Evolutionary conservation across 164 flowering plant species (phyloP).

Genomic region (Warburgia ugandensis): DNA sequence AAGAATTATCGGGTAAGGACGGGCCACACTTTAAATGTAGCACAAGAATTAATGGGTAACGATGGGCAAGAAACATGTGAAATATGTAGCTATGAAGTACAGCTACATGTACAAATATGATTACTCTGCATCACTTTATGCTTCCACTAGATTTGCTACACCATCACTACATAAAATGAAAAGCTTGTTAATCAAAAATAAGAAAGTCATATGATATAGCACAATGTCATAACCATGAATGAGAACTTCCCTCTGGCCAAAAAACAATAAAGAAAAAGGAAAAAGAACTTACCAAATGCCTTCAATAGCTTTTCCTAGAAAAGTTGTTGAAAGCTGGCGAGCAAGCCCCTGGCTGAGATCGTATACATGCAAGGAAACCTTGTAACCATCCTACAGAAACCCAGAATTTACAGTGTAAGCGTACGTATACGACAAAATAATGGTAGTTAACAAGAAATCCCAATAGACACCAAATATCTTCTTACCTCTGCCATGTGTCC

Average conservation of each 20-base stretch:
- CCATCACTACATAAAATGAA: too few relatives aligned
- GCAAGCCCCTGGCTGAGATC: conserved; percentile 94
- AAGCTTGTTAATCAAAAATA: too few relatives aligned
- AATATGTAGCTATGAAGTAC: too few relatives aligned
- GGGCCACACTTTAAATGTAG: too few relatives aligned
- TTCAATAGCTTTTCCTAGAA: conserved; percentile 86
- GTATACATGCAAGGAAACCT: conserved; percentile 72
- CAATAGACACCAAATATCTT: too few relatives aligned
- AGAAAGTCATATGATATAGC: not conserved
- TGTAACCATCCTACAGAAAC: conserved; percentile 57
- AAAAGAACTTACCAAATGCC: conserved; percentile 64
- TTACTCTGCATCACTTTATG: too few relatives aligned
- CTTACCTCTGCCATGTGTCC: too few relatives aligned
- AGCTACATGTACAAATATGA: too few relatives aligned
- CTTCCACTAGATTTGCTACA: too few relatives aligned
- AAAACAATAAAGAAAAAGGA: not conserved
- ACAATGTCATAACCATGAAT: not conserved
- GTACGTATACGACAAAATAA: not conserved
- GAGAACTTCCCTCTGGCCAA: not conserved
- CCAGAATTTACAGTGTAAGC: not conserved
- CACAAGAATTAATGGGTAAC: too few relatives aligned
- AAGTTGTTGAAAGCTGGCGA: conserved; percentile 70
- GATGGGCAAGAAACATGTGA: too few relatives aligned
- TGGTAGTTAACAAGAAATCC: not conserved
- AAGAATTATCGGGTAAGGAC: too few relatives aligned